A percentile compares a stretch with the other conserved stretches of the same genome.
Conservation (phyloP, 164 flowering plant genomes). For the Tinospora cordifolia region DNA sequence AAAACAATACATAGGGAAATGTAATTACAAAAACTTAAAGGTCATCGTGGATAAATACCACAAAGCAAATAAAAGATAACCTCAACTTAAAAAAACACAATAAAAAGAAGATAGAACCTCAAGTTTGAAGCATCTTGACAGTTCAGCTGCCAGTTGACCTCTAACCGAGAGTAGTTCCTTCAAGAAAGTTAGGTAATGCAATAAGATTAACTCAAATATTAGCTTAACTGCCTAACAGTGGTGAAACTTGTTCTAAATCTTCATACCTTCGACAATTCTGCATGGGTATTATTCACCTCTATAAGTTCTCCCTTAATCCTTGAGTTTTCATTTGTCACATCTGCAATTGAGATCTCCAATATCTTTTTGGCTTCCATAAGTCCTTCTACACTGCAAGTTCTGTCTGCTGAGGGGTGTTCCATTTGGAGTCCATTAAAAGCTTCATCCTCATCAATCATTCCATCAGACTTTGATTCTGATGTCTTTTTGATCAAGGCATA, state of each 20-base stretch:
- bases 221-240: background rate
- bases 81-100: constrained; percentile 7
- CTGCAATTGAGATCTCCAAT: constrained; percentile 41
- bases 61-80: background rate
- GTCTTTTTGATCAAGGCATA: constrained; percentile 49
- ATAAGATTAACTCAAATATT: constrained; percentile 13
- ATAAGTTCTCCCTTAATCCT: constrained; percentile 42
- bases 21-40: background rate
- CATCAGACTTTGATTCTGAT: constrained; percentile 31
- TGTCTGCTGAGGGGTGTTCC: constrained; percentile 25
- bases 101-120: constrained; percentile 46
- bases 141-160: constrained; percentile 72
- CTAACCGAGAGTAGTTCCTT: constrained; percentile 87
- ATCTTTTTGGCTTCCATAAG: constrained; percentile 40
- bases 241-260: background rate
- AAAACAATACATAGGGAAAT: background rate
- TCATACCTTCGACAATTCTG: constrained; percentile 71
- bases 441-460: constrained; percentile 23
- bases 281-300: constrained; percentile 48
- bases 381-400: constrained; percentile 26
- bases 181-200: constrained; percentile 12
- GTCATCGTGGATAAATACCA: background rate
- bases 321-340: constrained; percentile 48
- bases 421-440: constrained; percentile 21
- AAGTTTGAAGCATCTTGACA: constrained; percentile 82